phyloP scores from a whole-genome alignment of 202 grass and related monocot genomes.

The Schoenoplectus triqueter region DNA sequence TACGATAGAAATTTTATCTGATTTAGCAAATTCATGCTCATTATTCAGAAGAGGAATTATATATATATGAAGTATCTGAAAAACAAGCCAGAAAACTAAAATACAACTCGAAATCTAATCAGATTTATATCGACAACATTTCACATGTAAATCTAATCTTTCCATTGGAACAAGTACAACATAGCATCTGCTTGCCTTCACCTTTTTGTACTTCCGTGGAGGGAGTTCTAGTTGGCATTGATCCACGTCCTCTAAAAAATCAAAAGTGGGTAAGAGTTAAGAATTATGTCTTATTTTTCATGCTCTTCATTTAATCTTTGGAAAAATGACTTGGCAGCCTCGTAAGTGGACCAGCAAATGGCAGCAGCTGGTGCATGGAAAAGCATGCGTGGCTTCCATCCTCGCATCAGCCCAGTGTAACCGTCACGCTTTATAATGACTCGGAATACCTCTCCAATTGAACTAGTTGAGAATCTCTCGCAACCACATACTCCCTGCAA shows the following conservation, averaged over 20 bases:
- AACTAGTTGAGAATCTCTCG: conserved; percentile 80
- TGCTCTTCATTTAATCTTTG: conserved; percentile 67
- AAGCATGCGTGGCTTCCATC: conserved; percentile 85
- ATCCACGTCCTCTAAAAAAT: conserved; percentile 61
- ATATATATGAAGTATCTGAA: conserved; percentile 53
- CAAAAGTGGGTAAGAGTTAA: conserved; percentile 33
- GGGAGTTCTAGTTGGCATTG: conserved; percentile 37
- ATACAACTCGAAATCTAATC: conserved; percentile 42
- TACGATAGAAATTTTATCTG: conserved; percentile 2
- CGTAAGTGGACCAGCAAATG: conserved; percentile 92
- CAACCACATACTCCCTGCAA: conserved; percentile 86
- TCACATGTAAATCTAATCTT: conserved; percentile 36
- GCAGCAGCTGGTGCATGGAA: conserved; percentile 92
- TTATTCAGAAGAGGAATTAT: conserved; percentile 37
- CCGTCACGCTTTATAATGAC: conserved; percentile 74
- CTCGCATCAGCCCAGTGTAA: conserved; percentile 74
- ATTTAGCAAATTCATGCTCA: conserved; percentile 28
- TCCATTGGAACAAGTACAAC: conserved; percentile 32
- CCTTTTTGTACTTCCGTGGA: conserved; percentile 38
- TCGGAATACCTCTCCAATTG: conserved; percentile 60
- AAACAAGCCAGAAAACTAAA: conserved; percentile 55
- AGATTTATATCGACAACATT: conserved; percentile 40
- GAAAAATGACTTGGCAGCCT: conserved; percentile 86
- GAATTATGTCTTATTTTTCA: conserved; percentile 54
- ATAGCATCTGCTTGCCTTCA: conserved; percentile 31